These are phyloP conservation scores for Catenaria anguillulae DNA, from an alignment of 371 early-diverging fungal genomes.

Conservation along the genomic window DNA sequence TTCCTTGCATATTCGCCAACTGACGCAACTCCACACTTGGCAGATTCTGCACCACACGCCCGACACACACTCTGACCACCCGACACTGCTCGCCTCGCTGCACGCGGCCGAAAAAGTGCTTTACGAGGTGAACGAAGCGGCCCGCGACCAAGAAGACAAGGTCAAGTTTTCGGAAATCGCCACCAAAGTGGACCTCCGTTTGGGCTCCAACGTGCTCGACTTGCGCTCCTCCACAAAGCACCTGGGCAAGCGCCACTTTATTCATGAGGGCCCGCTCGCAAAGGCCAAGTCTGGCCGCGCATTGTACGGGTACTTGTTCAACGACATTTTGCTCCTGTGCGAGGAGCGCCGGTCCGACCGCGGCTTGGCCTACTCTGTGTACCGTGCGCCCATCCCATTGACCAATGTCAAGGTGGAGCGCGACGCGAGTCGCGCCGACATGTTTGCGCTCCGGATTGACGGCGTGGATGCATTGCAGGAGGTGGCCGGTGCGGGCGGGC, in stretches of 20 bases:
- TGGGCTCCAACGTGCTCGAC: conserved; percentile 38
- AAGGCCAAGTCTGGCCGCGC: conserved; percentile 73
- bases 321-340: conserved; percentile 60
- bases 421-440: neutral
- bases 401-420: neutral
- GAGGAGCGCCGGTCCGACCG: neutral
- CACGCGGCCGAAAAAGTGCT: conserved; percentile 48
- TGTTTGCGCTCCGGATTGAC: neutral
- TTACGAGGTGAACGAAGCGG: conserved; percentile 60
- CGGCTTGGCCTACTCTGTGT: neutral
- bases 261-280: conserved; percentile 62
- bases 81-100: conserved; percentile 49
- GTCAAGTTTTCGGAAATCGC: conserved; percentile 55
- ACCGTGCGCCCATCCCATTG: neutral
- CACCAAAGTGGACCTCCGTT: conserved; percentile 44
- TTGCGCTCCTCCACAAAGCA: conserved; percentile 41
- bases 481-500: neutral
- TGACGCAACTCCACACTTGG: no score
- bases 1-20: no score
- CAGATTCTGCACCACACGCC: conserved; percentile 76
- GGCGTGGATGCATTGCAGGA: neutral
- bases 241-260: conserved; percentile 48
- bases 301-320: conserved; percentile 70
- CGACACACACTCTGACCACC: conserved; percentile 59
- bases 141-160: conserved; percentile 52